Base-by-base conservation (phyloP, 2,329 filamentous ascomycete species). In the Exophiala alcalophila region DNA sequence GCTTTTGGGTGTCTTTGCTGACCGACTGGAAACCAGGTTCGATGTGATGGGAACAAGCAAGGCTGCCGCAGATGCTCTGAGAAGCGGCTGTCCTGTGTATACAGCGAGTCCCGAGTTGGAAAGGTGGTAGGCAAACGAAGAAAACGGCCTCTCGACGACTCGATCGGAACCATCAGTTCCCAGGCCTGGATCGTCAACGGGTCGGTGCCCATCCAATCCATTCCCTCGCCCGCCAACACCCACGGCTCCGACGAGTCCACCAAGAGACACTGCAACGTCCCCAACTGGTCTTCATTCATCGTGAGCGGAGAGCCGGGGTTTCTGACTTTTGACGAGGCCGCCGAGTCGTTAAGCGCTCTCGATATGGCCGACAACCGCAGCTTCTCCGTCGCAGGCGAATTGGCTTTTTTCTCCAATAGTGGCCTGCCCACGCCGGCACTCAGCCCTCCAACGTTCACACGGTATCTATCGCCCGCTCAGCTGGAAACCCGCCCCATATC, bases 121-220 rank as follows among this genome's bases (percentile, higher is more conserved):
- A 55, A 52, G 33, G 54, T 57, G 11, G 54, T 57, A 14, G 54
- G 54, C 6, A 57, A 57, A 43, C 52, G 54, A 32, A 49, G 54
- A 35, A 57, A 57, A 33, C 52, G 52, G 29, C 54, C 52, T 4
- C 14, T 55, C 12, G 44, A 44, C 21, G 46, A 57, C 25, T 46
- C 50, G 4, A 47, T 47, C 33, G 48, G 39, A 19, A 48, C 44
- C 27, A 42, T 52, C 30, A 42, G 42, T 19, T 54, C 49, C 4
- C 40, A 49, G 35, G 31, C 42, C 5, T 47, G 49, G 49, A 29
- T 50, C 12, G 34, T 52, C 36, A 43, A 42, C 32, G 29, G 35
- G 8, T 43, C 46, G 4, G 26, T 20, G 11, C 28, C 50, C 16
- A 34, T 49, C 14, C 50, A 50, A 23, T 50, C 52, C 14, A 46